These are phyloP conservation scores for Vitis riparia DNA, from an alignment of 164 flowering plant species.

Conservation along the genomic window DNA sequence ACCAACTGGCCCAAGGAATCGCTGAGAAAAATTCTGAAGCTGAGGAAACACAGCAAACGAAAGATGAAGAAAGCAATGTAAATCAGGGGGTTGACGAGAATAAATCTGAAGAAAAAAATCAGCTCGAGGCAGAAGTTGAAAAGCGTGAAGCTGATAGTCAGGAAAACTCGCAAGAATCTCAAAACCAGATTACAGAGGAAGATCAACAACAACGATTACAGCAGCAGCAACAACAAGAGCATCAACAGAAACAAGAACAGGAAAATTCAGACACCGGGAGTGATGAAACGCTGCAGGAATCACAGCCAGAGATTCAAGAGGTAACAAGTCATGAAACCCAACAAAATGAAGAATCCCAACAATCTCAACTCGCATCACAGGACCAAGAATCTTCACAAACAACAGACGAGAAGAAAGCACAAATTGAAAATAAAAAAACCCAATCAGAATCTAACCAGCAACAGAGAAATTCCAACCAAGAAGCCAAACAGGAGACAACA, in stretches of 20 bases:
- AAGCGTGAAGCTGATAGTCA: background rate
- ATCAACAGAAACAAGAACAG: slow-evolving; percentile 8
- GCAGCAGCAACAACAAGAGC: slow-evolving; percentile 12
- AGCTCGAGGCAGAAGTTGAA: background rate
- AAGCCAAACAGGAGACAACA: background rate
- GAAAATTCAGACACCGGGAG: background rate
- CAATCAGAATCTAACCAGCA: slow-evolving; percentile 17
- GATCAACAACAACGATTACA: slow-evolving; percentile 15
- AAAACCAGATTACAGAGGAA: slow-evolving; percentile 13
- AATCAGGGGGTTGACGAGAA: slow-evolving; percentile 2
- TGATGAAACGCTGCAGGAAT: background rate
- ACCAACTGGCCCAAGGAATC: slow-evolving; percentile 20
- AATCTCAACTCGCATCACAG: background rate
- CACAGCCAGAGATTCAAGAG: slow-evolving; percentile 9
- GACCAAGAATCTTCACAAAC: slow-evolving; percentile 11
- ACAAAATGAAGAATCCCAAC: slow-evolving; percentile 4
- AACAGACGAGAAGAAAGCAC: slow-evolving; percentile 6
- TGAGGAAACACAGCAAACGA: slow-evolving; percentile 8
- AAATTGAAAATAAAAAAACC: background rate
- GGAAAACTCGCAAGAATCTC: slow-evolving; percentile 5
- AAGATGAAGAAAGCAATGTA: slow-evolving; percentile 1
- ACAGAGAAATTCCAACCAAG: background rate
- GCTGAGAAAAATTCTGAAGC: slow-evolving; percentile 3
- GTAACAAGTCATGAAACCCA: slow-evolving; percentile 14
- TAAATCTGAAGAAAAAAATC: background rate